phyloP scores from a whole-genome alignment of 495 filamentous ascomycete species.

The Aspergillus ostianus region DNA sequence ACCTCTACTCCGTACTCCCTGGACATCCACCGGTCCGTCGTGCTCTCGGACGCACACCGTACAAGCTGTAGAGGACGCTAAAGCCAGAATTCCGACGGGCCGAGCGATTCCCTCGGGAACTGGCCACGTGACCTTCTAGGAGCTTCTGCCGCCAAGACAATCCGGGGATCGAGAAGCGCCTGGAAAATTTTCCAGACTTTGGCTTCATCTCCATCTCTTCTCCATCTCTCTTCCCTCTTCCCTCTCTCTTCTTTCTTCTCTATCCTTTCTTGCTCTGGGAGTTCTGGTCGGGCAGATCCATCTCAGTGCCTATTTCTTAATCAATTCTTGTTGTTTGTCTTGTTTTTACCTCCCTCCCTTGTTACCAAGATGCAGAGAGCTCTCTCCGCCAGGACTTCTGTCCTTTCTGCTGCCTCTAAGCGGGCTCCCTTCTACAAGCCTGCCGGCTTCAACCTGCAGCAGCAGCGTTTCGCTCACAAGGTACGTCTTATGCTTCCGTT shows the following conservation, averaged over 20 bases:
- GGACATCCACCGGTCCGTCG: no score
- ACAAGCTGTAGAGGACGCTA: background rate
- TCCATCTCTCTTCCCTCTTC: constrained; percentile 24
- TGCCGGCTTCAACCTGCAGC: constrained; percentile 65
- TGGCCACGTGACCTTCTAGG: constrained; percentile 47
- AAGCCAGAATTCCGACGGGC: constrained; percentile 18
- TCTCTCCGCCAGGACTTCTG: constrained; percentile 64
- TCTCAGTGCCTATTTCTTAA: constrained; percentile 13
- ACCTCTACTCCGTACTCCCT: no score
- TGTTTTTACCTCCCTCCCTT: constrained; percentile 21
- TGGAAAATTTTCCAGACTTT: constrained; percentile 54
- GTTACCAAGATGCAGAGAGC: constrained; percentile 68
- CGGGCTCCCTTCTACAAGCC: constrained; percentile 46
- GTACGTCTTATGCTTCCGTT: constrained; percentile 44
- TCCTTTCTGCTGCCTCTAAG: constrained; percentile 67
- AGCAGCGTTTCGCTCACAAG: constrained; percentile 94
- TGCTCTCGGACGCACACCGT: no score
- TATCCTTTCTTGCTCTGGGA: constrained; percentile 30
- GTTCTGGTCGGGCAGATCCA: constrained; percentile 30
- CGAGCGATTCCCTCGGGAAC: constrained; percentile 32
- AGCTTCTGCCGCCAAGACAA: constrained; percentile 46
- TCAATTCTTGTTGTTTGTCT: constrained; percentile 21
- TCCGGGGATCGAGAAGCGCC: constrained; percentile 46
- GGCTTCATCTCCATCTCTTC: constrained; percentile 37
- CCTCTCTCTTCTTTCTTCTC: constrained; percentile 23